phyloP scores from a whole-genome alignment of 148 eudicot species.

The Camellia lanceoleosa region DNA sequence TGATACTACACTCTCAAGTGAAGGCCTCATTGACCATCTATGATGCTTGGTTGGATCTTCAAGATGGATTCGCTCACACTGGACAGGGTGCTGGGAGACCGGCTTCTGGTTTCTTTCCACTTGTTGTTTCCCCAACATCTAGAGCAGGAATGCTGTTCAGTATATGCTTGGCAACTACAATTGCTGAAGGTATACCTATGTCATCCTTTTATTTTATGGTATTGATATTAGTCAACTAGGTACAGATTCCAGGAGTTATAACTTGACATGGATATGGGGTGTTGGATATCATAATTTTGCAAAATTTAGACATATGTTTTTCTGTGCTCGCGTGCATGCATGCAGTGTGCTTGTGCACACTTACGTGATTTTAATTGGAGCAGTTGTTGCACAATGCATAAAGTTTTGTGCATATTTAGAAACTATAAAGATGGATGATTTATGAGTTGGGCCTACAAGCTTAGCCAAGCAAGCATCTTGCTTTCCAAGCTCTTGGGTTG shows the following conservation, averaged over 20 bases:
- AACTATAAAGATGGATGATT: not conserved
- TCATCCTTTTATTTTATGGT: conserved; percentile 5
- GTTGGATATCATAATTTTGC: not conserved
- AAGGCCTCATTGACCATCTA: conserved; percentile 75
- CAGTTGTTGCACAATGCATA: not conserved
- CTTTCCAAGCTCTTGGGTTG: not conserved
- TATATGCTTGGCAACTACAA: conserved; percentile 46
- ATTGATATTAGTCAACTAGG: not conserved
- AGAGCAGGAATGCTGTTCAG: conserved; percentile 84
- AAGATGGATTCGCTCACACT: conserved; percentile 89
- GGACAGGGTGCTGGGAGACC: conserved; percentile 73
- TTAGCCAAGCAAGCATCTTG: not conserved
- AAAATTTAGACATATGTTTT: not conserved
- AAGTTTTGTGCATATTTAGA: not conserved
- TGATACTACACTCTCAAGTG: conserved; percentile 88
- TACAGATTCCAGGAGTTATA: not conserved
- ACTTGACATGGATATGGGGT: not conserved
- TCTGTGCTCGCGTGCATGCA: not conserved
- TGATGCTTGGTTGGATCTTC: conserved; percentile 98
- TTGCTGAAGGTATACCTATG: conserved; percentile 44
- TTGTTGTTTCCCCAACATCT: conserved; percentile 69
- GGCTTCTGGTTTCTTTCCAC: conserved; percentile 76
- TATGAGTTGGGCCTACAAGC: not conserved
- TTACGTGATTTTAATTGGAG: not conserved
- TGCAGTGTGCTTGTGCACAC: too few relatives aligned